These are phyloP conservation scores for Rhodofomes roseus DNA, from an alignment of 1,284 basidiomycete species.

Conservation along the genomic window DNA sequence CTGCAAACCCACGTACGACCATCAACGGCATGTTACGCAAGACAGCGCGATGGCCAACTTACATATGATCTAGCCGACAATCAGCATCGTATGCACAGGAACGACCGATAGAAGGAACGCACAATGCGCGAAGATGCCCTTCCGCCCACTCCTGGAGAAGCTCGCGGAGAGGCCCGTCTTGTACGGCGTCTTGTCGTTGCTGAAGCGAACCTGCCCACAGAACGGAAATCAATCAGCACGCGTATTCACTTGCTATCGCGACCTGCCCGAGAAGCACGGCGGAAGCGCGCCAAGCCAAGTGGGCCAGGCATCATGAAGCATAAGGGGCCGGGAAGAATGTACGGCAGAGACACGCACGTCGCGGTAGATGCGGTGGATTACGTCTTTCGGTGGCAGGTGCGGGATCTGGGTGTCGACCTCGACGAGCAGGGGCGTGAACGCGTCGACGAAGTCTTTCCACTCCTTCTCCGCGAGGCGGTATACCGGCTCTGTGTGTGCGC, in stretches of 20 bases:
- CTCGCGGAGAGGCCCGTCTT: conserved; percentile 76
- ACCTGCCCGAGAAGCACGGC: background rate
- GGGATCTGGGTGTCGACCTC: conserved; percentile 81
- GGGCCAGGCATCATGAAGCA: background rate
- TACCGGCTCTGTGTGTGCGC: conserved; percentile 59
- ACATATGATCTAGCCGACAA: conserved; percentile 1
- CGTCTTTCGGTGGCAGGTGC: conserved; percentile 80
- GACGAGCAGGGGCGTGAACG: conserved; percentile 60
- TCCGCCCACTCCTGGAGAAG: conserved; percentile 76
- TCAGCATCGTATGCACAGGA: background rate
- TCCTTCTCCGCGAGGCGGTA: conserved; percentile 83
- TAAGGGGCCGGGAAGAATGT: background rate
- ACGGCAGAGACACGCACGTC: conserved; percentile 48
- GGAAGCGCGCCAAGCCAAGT: background rate
- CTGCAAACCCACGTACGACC: background rate
- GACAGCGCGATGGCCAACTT: background rate
- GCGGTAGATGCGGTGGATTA: conserved; percentile 82
- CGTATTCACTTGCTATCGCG: background rate
- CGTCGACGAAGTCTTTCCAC: conserved; percentile 81
- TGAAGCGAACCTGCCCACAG: conserved; percentile 75
- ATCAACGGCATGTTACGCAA: background rate
- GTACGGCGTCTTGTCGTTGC: conserved; percentile 92
- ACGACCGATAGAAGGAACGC: conserved; percentile 30
- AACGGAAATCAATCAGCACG: background rate
- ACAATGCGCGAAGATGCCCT: conserved; percentile 78